phyloP scores from a whole-genome alignment of 495 filamentous ascomycete species.

The Hyphodiscus hymeniophilus region DNA sequence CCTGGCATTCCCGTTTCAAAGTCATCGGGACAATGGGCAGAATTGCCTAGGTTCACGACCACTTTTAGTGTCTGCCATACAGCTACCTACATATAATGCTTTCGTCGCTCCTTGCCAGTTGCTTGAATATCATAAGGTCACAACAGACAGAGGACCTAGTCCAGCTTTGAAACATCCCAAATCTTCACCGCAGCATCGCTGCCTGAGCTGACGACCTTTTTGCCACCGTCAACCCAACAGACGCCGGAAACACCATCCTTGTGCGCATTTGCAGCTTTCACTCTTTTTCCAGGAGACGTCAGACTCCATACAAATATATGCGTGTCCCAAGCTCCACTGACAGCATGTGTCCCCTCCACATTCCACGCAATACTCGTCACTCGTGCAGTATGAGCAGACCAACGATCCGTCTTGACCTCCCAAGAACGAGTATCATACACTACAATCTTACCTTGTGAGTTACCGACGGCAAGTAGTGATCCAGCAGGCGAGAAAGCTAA shows the following conservation, averaged over 20 bases:
- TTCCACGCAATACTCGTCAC: conserved; percentile 84
- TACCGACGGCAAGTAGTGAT: conserved; percentile 68
- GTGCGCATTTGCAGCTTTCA: conserved; percentile 77
- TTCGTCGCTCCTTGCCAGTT: too few relatives aligned
- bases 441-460: conserved; percentile 75
- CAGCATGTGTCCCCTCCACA: conserved; percentile 61
- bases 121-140: too few relatives aligned
- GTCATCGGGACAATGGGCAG: too few relatives aligned
- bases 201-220: conserved; percentile 69
- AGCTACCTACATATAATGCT: too few relatives aligned
- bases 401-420: conserved; percentile 61
- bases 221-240: conserved; percentile 62
- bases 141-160: conserved; percentile 8
- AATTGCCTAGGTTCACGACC: too few relatives aligned
- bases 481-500: conserved; percentile 75
- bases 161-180: conserved; percentile 62
- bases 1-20: too few relatives aligned
- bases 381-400: conserved; percentile 86
- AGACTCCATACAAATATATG: conserved; percentile 90
- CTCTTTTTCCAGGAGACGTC: conserved; percentile 67
- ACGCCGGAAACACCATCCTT: conserved; percentile 93
- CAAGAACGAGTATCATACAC: conserved; percentile 59
- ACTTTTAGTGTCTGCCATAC: too few relatives aligned
- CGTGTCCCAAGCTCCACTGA: conserved; percentile 80
- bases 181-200: conserved; percentile 87